phyloP scores from a whole-genome alignment of 179 eudicot species.

The Spergularia azorica region DNA sequence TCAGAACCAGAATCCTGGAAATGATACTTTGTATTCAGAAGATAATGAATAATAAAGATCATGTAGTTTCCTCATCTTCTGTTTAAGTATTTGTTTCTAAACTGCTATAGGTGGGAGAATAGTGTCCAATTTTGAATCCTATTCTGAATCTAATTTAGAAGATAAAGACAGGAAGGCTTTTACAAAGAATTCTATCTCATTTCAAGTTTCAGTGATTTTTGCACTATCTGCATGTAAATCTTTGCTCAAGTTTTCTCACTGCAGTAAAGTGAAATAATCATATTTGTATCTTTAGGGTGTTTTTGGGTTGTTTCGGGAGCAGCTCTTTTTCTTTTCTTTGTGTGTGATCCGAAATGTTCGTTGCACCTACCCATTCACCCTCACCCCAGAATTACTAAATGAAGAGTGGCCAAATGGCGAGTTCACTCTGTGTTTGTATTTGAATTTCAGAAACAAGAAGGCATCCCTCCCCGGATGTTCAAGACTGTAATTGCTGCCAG shows the following conservation, averaged over 20 bases:
- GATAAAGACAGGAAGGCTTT: no score
- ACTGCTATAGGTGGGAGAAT: no score
- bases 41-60: no score
- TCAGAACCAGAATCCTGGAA: neutral
- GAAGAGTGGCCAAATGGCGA: neutral
- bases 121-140: no score
- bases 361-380: neutral
- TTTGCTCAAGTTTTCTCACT: neutral
- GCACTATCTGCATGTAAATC: no score
- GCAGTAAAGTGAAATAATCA: neutral
- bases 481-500: conserved; percentile 96
- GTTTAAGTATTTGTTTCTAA: no score
- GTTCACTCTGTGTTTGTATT: neutral
- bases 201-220: no score
- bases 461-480: conserved; percentile 97
- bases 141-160: no score
- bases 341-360: neutral
- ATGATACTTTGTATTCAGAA: neutral
- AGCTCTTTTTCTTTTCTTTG: no score
- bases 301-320: neutral
- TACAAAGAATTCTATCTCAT: no score
- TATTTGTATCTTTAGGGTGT: neutral
- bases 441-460: conserved; percentile 77
- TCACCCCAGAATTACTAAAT: neutral
- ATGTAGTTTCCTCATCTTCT: no score